Evolutionary conservation across 768 basidiomycete species (phyloP).

Genomic region (Lentinula sp.): DNA sequence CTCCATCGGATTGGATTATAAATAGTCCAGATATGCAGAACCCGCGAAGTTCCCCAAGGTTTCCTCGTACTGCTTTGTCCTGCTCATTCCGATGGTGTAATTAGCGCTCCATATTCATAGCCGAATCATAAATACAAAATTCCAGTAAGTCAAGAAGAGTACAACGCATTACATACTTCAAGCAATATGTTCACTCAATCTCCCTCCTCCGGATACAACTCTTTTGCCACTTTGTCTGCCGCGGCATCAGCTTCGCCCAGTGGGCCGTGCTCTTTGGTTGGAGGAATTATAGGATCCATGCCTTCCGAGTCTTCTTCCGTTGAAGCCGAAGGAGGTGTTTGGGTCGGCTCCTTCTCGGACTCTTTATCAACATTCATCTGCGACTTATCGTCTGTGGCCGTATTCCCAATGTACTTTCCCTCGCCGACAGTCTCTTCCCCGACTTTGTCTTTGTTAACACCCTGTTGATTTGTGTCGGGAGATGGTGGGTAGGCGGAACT

Average conservation of each 20-base stretch:
- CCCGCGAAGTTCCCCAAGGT: neutral
- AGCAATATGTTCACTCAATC: neutral
- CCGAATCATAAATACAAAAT: neutral
- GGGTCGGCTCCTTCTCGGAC: neutral
- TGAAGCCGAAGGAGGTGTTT: neutral
- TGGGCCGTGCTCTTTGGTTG: constrained; percentile 27
- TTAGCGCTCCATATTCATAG: neutral
- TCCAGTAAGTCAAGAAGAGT: neutral
- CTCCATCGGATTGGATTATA: neutral
- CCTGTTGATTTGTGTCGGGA: neutral
- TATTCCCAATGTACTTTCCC: neutral
- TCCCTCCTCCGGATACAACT: constrained; percentile 41
- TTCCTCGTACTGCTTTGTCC: neutral
- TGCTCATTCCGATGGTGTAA: neutral
- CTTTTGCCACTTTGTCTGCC: constrained; percentile 47
- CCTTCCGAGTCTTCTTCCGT: neutral
- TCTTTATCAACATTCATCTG: constrained; percentile 2
- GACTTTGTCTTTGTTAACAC: constrained; percentile 1
- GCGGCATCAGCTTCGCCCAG: constrained; percentile 42
- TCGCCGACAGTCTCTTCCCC: constrained; percentile 4
- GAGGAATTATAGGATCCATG: neutral
- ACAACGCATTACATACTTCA: neutral
- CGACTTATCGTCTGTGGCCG: neutral
- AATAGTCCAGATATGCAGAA: neutral
- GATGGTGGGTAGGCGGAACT: constrained; percentile 21